Evolutionary conservation across 2,329 filamentous ascomycete species (phyloP).

Genomic region (Chrysosporium queenslandicum): DNA sequence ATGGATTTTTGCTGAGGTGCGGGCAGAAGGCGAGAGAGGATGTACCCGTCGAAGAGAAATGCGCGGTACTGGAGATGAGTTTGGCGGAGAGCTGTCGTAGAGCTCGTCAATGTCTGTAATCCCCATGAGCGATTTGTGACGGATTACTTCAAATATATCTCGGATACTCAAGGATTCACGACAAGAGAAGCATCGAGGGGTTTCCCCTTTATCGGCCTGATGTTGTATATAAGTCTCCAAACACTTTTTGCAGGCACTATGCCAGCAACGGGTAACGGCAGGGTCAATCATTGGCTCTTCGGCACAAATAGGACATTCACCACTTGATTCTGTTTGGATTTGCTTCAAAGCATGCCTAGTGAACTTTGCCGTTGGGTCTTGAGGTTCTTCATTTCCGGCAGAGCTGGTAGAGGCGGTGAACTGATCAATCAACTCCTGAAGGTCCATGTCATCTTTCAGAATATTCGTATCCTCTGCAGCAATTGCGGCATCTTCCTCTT

Average conservation of each 20-base stretch:
- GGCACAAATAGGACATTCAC: constrained; percentile 87
- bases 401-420: constrained; percentile 63
- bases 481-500: constrained; percentile 73
- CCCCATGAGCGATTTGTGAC: constrained; percentile 44
- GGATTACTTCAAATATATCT: constrained; percentile 86
- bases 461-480: constrained; percentile 70
- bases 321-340: constrained; percentile 78
- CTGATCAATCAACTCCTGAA: constrained; percentile 70
- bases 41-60: constrained; percentile 54
- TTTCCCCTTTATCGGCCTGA: constrained; percentile 63
- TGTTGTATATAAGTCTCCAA: constrained; percentile 84
- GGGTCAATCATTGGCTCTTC: constrained; percentile 95
- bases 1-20: constrained; percentile 72
- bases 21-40: constrained; percentile 49
- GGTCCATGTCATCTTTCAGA: constrained; percentile 89
- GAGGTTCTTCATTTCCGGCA: constrained; percentile 36
- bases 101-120: constrained; percentile 38
- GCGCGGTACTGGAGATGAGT: constrained; percentile 34
- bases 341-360: constrained; percentile 80
- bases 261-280: constrained; percentile 92
- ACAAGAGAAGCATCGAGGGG: constrained; percentile 83
- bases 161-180: constrained; percentile 69
- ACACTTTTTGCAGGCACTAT: constrained; percentile 90
- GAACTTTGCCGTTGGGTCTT: constrained; percentile 59
- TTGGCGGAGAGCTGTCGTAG: constrained; percentile 32